These are phyloP conservation scores for Diaporthe vexans DNA, from an alignment of 2,329 filamentous ascomycete species.

Conservation along the genomic window DNA sequence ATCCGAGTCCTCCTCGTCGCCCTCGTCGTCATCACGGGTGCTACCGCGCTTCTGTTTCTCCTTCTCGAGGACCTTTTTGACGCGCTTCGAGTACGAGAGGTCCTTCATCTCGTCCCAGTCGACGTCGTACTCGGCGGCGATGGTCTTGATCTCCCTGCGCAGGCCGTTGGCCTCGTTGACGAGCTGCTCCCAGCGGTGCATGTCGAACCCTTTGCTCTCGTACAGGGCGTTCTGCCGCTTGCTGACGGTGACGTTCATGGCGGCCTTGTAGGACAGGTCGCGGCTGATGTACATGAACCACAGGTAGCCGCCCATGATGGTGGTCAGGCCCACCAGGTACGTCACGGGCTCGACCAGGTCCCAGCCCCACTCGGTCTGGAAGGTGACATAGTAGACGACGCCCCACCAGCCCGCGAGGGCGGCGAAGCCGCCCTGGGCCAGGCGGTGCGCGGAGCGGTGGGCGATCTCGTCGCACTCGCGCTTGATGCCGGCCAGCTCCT, in stretches of 20 bases:
- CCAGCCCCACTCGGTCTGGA: conserved; percentile 85
- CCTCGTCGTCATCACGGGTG: conserved; percentile 53
- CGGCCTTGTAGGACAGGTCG: conserved; percentile 87
- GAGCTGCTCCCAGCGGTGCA: conserved; percentile 81
- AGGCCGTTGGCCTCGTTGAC: conserved; percentile 85
- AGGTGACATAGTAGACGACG: conserved; percentile 80
- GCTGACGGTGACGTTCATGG: conserved; percentile 88
- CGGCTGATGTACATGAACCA: conserved; percentile 96
- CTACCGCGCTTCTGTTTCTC: conserved; percentile 60
- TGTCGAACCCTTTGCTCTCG: conserved; percentile 80
- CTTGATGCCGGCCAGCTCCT: conserved; percentile 80
- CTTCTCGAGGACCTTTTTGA: conserved; percentile 69
- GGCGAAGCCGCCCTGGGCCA: conserved; percentile 85
- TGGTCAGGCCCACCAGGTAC: conserved; percentile 88
- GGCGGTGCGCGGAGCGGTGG: conserved; percentile 80
- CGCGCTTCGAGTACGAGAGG: conserved; percentile 71
- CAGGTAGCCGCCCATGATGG: conserved; percentile 89
- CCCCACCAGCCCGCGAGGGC: conserved; percentile 85
- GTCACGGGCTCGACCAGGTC: conserved; percentile 92
- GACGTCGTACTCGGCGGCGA: conserved; percentile 90
- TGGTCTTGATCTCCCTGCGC: conserved; percentile 81
- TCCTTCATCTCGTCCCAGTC: conserved; percentile 87
- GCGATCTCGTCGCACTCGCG: conserved; percentile 84
- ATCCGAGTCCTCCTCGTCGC: conserved; percentile 56
- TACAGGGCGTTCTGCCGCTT: conserved; percentile 84